Evolutionary conservation across 129 eudicot genomes (phyloP), one percentile per base, ranked within the genome.

Genomic region (Scalesia atractyloides): DNA sequence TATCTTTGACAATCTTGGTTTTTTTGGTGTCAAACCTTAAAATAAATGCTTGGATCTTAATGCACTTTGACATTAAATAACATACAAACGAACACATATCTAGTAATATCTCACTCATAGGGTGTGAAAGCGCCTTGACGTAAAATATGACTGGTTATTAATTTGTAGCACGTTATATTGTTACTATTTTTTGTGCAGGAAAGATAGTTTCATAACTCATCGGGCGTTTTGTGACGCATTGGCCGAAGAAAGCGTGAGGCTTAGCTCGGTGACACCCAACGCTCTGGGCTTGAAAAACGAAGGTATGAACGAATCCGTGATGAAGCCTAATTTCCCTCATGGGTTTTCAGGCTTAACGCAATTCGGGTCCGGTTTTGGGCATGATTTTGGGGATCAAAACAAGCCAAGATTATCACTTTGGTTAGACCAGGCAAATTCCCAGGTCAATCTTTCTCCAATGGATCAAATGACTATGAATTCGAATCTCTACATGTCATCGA

Each of bases 171-270:
- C 17, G 19, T 7, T 30, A 5, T 36, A 22, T 1, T 30, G 61
- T 64, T 39, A 30, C 50, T 1, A 19, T 46, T 33, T 70, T 5
- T 44, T 34, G 57, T 75, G 41, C 79, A 92, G 98, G 90, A 92
- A 92, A 71, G 98, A 92, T 73, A 92, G 98, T 78, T 92, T 92
- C 77, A 92, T 92, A 53, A 92, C 98, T 19, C 98, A 92, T 72
- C 79, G 98, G 43, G 98, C 98, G 11, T 92, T 92, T 60, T 92
- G 98, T 64, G 98, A 92, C 80, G 98, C 98, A 8, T 76, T 92
- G 15, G 94, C 91, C 11, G 98, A 92, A 71, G 98, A 92, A 64
- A 85, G 89, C 44, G 86, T 86, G 37, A 82, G 96, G 74, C 74
- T 86, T 67, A 88, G 81, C 46, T 76, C 86, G 4, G 78, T 76